Evolutionary conservation across 2,329 filamentous ascomycete genomes (phyloP), one percentile per base, ranked within the genome.

Genomic region (Colletotrichum cuscutae): DNA sequence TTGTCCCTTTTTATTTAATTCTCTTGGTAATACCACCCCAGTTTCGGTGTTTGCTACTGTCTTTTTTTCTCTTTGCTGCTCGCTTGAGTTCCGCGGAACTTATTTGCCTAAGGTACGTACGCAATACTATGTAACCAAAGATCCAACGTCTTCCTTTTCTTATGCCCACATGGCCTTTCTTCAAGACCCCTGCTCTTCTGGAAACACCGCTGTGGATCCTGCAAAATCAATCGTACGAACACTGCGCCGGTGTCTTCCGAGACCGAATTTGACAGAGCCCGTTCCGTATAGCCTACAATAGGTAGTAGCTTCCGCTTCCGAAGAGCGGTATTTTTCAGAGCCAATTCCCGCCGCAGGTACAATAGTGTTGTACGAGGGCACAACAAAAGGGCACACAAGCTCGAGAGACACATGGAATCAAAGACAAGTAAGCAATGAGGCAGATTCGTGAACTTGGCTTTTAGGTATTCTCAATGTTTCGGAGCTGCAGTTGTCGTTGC

Each of bases 201-300:
- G 49, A 56, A 56, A 65, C 59, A 24, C 49, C 70, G 30, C 49
- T 35, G 66, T 65, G 54, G 59, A 59, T 35, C 66, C 46, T 15
- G 24, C 1, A 12, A 52, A n/a, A 70, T 60, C 53, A n/a, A 72
- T 60, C 53, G 53, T 72, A 64, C 53, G 42, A 70, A 70, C 53
- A 37, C 26, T 52, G n/a, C 32, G 59, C 28, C 59, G 59, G 54
- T 24, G 53, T 28, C 68, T 56, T 32, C 53, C 57, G 42, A 54
- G 30, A 37, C 32, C 13, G 22, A 19, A 49, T 9, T 30, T 46
- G 28, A 53, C 30, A 12, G 22, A 54, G n/a, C 32, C 61, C 22
- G 28, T 22, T 35, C 30, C 52, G 52, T 54, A 19, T 49, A 35
- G 32, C 32, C 32, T 12, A 35, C 5, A 49, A 35, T 12, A 49